Base-by-base conservation (phyloP, 352 stramenopile genomes). In the Stramenopiles sp. region DNA sequence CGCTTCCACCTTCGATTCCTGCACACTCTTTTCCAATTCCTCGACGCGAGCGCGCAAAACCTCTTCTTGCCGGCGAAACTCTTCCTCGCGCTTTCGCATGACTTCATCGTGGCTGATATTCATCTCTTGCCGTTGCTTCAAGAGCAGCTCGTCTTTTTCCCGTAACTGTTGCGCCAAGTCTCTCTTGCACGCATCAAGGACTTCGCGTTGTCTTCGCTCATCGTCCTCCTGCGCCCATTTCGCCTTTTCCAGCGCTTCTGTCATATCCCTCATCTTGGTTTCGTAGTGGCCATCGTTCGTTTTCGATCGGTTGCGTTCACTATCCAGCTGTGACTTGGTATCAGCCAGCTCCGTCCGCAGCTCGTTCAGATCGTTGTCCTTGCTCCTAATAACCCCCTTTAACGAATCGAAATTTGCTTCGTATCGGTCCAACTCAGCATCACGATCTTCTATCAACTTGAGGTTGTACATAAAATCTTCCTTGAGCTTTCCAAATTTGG, bases 381-480 rank as follows among this genome's bases (percentile, higher is more conserved):
- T 86, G 37, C 94, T 88, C 73, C 85, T 80, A 37, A 94, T 48
- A 1, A 86, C 79, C 34, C 77, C 81, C 76, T 93, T 90, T 12
- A 94, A 75, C 0, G 82, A 82, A 32, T 83, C 83, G 73, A 94
- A 89, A 74, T 89, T 89, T 37, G 82, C 82, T 77, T 95, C 88
- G 80, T 93, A 94, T 34, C 89, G 79, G 49, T 83, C 82, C 31
- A 95, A 82, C 78, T 95, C 88, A 74, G 91, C 87, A 76, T 95
- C 88, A 35, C 88, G 84, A n/a, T 87, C 88, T 74, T 92, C 88
- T 3, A 94, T 81, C 3, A 95, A 79, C 76, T 91, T 91, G 49
- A 95, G 80, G 76, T 95, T 94, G 82, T 94, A 94, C 78, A 92
- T 89, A 83, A 94, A 95, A 79, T 95, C 89, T 73, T 94, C 88